Evolutionary conservation across 2,329 filamentous ascomycete species (phyloP).

Genomic region (Colletotrichum tabaci): DNA sequence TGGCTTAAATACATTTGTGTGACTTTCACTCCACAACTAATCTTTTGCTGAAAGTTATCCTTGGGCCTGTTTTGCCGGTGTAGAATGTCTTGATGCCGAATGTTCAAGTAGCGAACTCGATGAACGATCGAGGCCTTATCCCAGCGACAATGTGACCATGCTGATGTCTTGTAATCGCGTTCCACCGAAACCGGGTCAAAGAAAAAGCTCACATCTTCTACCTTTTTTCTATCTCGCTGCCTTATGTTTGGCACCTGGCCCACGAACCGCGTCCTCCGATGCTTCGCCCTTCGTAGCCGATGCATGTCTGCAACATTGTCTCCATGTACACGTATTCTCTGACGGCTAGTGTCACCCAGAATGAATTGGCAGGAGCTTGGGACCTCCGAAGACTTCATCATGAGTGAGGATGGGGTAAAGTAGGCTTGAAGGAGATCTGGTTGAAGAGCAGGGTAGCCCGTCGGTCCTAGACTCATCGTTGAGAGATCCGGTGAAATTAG

Average conservation of each 20-base stretch:
- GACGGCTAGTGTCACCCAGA: neutral
- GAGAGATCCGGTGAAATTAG: neutral
- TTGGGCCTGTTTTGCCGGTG: neutral
- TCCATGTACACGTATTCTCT: neutral
- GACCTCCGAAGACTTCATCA: no score
- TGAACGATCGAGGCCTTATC: neutral
- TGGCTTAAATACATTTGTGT: slow-evolving; percentile 5
- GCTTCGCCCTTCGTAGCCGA: neutral
- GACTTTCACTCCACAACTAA: neutral
- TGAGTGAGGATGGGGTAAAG: neutral
- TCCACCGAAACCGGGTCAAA: no score
- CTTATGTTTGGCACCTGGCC: neutral
- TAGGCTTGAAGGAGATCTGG: no score
- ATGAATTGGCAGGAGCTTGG: neutral
- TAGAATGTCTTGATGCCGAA: neutral
- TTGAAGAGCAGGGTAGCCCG: neutral
- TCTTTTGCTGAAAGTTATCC: neutral
- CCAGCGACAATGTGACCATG: no score
- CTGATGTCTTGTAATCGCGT: neutral
- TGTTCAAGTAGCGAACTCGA: neutral
- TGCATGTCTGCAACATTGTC: no score
- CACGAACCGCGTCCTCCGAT: neutral
- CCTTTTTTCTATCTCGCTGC: neutral
- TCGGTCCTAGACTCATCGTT: no score
- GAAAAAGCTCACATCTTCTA: neutral